phyloP scores from a whole-genome alignment of 2,329 filamentous ascomycete genomes.

The Pezicula rhizophila region DNA sequence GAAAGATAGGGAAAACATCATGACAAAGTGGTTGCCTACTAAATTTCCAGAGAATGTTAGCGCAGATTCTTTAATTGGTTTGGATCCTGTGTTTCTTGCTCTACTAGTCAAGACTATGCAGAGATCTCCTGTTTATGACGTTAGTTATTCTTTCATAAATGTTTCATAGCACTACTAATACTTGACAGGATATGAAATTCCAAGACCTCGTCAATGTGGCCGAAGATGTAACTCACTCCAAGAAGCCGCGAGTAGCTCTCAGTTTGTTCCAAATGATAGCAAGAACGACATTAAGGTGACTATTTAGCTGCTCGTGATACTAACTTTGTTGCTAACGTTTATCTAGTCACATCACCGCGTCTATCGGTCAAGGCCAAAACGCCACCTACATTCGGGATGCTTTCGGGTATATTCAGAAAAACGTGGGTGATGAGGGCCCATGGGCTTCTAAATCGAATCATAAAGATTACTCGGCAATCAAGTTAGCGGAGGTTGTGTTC shows the following conservation, averaged over 20 bases:
- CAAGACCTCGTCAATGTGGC: conserved; percentile 29
- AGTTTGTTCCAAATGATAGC: conserved; percentile 20
- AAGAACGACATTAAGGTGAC: conserved; percentile 20
- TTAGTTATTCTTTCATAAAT: conserved; percentile 9
- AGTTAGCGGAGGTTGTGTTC: conserved; percentile 17
- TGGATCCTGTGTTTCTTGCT: conserved; percentile 31
- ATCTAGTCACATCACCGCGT: conserved; percentile 17
- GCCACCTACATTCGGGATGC: conserved; percentile 18
- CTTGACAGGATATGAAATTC: conserved; percentile 29
- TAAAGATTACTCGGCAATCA: conserved; percentile 13
- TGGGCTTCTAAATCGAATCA: too few species aligned
- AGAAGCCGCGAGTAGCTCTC: conserved; percentile 7
- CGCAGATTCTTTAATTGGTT: conserved; percentile 2
- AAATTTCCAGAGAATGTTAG: not conserved
- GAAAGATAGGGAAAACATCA: conserved; percentile 37
- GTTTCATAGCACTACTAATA: conserved; percentile 3
- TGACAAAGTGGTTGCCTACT: conserved; percentile 25
- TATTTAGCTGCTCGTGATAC: not conserved
- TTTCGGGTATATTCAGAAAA: conserved; percentile 19
- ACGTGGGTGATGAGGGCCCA: conserved; percentile 12
- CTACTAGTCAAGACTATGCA: conserved; percentile 44
- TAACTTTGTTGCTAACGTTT: conserved; percentile 4
- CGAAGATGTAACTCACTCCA: conserved; percentile 10
- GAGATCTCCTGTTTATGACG: conserved; percentile 45
- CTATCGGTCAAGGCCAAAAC: conserved; percentile 22